Percentiles rank a stretch among this genome's conserved stretches.
Conservation (phyloP, 257 asterid species). For the Craterostigma plantagineum region DNA sequence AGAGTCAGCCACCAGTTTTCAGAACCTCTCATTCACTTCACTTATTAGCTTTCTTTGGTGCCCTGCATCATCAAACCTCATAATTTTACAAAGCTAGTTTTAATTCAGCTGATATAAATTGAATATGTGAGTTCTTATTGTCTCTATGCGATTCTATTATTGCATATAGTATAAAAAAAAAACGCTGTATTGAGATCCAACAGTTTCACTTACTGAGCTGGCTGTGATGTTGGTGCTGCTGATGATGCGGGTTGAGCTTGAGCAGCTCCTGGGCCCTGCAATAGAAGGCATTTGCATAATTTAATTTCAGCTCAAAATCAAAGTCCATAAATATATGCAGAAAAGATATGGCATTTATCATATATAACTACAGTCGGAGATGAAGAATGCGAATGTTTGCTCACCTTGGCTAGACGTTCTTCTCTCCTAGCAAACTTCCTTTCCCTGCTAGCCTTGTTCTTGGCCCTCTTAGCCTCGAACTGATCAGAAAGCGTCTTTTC, state of each 20-base stretch:
- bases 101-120: too few relatives aligned
- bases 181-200: too few relatives aligned
- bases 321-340: background rate
- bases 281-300: background rate
- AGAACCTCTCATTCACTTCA: too few relatives aligned
- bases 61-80: too few relatives aligned
- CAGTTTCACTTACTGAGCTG: slow-evolving; percentile 38
- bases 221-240: slow-evolving; percentile 33
- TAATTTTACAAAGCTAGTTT: too few relatives aligned
- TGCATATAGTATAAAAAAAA: too few relatives aligned
- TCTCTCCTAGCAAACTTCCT: slow-evolving; percentile 82
- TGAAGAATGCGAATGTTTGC: background rate
- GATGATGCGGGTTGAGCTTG: slow-evolving; percentile 28
- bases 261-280: slow-evolving; percentile 63
- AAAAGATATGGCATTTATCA: background rate
- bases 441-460: slow-evolving; percentile 95
- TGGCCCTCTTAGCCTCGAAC: slow-evolving; percentile 93
- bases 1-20: too few relatives aligned
- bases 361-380: background rate
- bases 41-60: too few relatives aligned
- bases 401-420: slow-evolving; percentile 74
- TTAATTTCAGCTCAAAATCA: background rate
- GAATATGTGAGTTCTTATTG: too few relatives aligned
- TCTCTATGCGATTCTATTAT: too few relatives aligned
- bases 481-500: slow-evolving; percentile 88